Conservation (phyloP, 1,139 yeast genomes). For the Nakaseomyces uthaithaninus region DNA sequence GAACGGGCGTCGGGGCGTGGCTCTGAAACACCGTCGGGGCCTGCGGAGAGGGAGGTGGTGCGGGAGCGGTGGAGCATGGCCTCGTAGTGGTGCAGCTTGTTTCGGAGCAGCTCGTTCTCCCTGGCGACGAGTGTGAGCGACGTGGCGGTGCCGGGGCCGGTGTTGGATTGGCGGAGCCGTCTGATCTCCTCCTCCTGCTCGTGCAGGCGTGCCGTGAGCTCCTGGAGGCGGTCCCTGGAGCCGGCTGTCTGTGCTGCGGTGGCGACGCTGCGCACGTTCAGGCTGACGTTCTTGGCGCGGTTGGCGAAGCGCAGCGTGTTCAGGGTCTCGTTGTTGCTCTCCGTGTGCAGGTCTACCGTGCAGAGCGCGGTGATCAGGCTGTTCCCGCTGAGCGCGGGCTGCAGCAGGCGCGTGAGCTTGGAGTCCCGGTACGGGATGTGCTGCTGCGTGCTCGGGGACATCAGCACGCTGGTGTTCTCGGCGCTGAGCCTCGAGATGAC, state of each 20-base stretch:
- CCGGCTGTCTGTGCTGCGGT: constrained; percentile 36
- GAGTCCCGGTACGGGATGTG: constrained; percentile 93
- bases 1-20: no score
- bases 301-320: constrained; percentile 90
- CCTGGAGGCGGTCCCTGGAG: constrained; percentile 35
- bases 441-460: constrained; percentile 17
- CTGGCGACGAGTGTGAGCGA: not conserved
- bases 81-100: constrained; percentile 31
- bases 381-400: constrained; percentile 85
- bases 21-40: no score
- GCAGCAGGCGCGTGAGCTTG: constrained; percentile 75
- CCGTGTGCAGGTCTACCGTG: constrained; percentile 57
- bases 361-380: constrained; percentile 83
- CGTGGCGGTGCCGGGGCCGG: constrained; percentile 12
- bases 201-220: not conserved
- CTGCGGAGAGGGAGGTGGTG: constrained; percentile 10
- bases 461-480: constrained; percentile 18
- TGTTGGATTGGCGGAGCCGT: constrained; percentile 9
- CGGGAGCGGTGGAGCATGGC: constrained; percentile 13
- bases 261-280: constrained; percentile 44
- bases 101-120: constrained; percentile 30
- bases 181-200: constrained; percentile 8
- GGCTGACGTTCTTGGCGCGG: constrained; percentile 76
- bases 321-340: constrained; percentile 64
- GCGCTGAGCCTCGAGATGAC: constrained; percentile 73